Base-by-base conservation (phyloP, 805 yeast genomes). In the Cyberlindnera euphorbiiphila region DNA sequence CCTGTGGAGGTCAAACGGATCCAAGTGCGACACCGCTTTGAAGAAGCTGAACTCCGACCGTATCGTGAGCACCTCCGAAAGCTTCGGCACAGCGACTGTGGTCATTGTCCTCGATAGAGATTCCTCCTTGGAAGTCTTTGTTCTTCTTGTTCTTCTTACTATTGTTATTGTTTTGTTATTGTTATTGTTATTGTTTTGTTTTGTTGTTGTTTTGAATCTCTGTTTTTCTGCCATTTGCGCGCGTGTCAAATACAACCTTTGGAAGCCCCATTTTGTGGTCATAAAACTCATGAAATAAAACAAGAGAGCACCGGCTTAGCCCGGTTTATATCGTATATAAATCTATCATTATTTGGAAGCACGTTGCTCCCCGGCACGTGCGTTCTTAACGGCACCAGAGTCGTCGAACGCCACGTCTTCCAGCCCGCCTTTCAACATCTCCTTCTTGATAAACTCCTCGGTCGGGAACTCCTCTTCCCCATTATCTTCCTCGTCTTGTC, bases 41-140 rank as follows among this genome's bases (percentile, higher is more conserved):
- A 54, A 53, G 43, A 53, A 46, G 33, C 47, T 49, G 48, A 54
- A 53, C 29, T 50, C 53, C 16, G 49, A 32, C 30, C 41, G 37
- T 29, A 47, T 40, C 6, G 48, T 39, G 30, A 54, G 43, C 27
- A 53, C 30, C 41, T 53, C 57, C 10, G 59, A 54, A 14, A 54
- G 44, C 18, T 34, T 39, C 29, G 17, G 32, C 17, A 13, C 25
- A 17, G n/a, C 28, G 17, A n/a, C 14, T 9, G 21, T 12, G 16
- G 16, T 22, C 31, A 18, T n/a, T 25, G n/a, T n/a, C n/a, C n/a
- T n/a, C n/a, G n/a, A n/a, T n/a, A n/a, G 16, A 20, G 25, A 13
- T 8, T 11, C 8, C 19, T 11, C 8, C 8, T n/a, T n/a, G n/a
- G n/a, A 4, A 25, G 16, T 5, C 6, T 9, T 15, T 15, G 17